phyloP scores from a whole-genome alignment of 1,139 yeast species.

The Debaryomyces psychrophilus region DNA sequence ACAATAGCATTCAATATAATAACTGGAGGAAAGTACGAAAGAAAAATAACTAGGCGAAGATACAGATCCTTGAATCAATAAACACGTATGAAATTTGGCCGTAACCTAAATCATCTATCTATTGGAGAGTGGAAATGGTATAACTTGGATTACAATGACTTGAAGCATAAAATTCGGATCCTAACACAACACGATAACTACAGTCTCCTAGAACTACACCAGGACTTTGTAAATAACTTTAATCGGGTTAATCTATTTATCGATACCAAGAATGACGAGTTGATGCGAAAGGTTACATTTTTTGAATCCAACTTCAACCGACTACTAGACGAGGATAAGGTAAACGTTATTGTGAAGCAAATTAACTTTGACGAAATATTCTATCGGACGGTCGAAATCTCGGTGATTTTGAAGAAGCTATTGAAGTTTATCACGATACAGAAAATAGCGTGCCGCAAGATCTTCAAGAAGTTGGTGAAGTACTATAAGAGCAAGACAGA shows the following conservation, averaged over 20 bases:
- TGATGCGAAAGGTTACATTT: constrained; percentile 33
- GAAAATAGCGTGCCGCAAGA: constrained; percentile 77
- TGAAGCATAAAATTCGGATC: constrained; percentile 61
- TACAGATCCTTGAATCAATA: neutral
- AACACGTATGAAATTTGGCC: constrained; percentile 77
- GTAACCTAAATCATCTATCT: constrained; percentile 70
- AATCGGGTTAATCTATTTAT: constrained; percentile 63
- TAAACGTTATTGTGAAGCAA: constrained; percentile 15
- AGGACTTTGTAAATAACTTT: constrained; percentile 49
- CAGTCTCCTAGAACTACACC: constrained; percentile 25
- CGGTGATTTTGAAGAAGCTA: constrained; percentile 66
- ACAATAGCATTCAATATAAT: neutral
- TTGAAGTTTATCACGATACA: constrained; percentile 79
- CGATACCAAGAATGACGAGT: constrained; percentile 66
- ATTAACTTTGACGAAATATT: constrained; percentile 32
- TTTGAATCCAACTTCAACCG: constrained; percentile 22
- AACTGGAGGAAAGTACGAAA: neutral
- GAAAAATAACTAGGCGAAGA: neutral
- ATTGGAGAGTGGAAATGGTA: constrained; percentile 88
- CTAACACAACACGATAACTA: constrained; percentile 18
- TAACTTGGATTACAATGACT: constrained; percentile 79
- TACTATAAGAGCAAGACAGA: constrained; percentile 47
- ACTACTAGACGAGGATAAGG: constrained; percentile 14
- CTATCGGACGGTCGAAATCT: constrained; percentile 49
- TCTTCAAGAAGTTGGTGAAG: constrained; percentile 77